Conservation (phyloP, 2,329 filamentous ascomycete species). For the Achaetomium macrosporum region DNA sequence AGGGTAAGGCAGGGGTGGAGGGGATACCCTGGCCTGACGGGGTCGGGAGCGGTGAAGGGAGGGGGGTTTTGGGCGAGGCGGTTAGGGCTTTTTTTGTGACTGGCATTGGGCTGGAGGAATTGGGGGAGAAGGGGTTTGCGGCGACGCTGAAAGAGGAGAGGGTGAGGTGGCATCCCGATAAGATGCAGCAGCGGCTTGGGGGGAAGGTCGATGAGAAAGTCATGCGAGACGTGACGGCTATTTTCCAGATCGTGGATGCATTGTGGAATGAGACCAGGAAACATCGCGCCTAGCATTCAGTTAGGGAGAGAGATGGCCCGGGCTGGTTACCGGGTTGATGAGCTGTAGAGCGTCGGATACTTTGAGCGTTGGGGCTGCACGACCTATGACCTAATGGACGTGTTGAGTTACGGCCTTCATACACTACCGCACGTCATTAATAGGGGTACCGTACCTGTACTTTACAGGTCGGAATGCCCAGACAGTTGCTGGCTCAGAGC, state of each 20-base stretch:
- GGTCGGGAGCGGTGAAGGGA: constrained; percentile 34
- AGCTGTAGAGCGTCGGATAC: no score
- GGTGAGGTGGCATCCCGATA: constrained; percentile 95
- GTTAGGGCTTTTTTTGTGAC: constrained; percentile 64
- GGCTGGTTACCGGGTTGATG: neutral
- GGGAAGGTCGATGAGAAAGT: constrained; percentile 63
- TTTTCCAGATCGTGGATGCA: constrained; percentile 85
- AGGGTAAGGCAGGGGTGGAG: constrained; percentile 22
- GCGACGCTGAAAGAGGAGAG: constrained; percentile 71
- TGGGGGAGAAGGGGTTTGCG: constrained; percentile 42
- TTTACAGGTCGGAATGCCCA: no score
- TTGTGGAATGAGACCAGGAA: constrained; percentile 63
- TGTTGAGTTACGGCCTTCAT: no score
- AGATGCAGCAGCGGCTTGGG: constrained; percentile 86
- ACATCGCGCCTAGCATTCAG: constrained; percentile 3
- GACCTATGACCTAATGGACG: no score
- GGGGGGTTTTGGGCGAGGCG: constrained; percentile 42
- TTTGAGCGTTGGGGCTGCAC: no score
- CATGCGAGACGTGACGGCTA: constrained; percentile 75
- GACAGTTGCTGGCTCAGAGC: no score
- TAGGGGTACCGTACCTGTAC: no score
- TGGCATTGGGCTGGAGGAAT: constrained; percentile 38
- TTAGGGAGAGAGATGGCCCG: neutral
- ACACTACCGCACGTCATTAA: no score
- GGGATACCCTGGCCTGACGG: constrained; percentile 60